Percentiles rank a stretch among this genome's conserved stretches.
phyloP scores from a whole-genome alignment of 202 grass and related monocot genomes.

The Setaria italica region DNA sequence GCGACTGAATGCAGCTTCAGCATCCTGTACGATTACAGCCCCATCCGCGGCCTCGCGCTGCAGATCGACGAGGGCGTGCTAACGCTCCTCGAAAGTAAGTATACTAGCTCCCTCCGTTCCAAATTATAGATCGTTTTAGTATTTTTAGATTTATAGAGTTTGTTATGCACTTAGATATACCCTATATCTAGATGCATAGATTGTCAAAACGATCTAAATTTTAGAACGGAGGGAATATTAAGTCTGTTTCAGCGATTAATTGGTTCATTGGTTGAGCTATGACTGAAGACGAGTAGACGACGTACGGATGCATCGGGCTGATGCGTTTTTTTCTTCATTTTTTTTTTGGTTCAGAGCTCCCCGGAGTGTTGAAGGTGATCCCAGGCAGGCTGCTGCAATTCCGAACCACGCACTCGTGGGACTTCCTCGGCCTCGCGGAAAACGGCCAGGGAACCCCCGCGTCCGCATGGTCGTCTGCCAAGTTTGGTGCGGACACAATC shows the following conservation, averaged over 20 bases:
- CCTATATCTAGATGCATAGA: too few species aligned
- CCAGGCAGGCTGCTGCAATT: background rate
- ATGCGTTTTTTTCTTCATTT: background rate
- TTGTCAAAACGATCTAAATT: too few species aligned
- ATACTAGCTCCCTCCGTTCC: too few species aligned
- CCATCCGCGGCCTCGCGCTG: conserved; percentile 53
- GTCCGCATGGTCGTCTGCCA: background rate
- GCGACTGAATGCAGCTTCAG: conserved; percentile 10
- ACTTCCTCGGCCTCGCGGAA: conserved; percentile 30
- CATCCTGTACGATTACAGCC: background rate
- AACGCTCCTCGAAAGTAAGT: conserved; percentile 47
- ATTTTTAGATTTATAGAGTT: too few species aligned
- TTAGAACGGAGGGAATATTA: too few species aligned
- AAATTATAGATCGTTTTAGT: too few species aligned
- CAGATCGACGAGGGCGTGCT: conserved; percentile 40
- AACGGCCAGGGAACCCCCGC: background rate
- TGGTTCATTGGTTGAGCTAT: background rate
- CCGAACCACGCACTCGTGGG: conserved; percentile 54
- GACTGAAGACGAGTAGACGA: background rate
- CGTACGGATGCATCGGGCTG: background rate
- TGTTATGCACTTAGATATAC: too few species aligned
- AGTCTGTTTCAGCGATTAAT: background rate
- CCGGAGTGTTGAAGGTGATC: conserved; percentile 33
- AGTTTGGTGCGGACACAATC: background rate
- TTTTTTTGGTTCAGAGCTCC: conserved; percentile 12